Base-by-base conservation (phyloP, 2,329 filamentous ascomycete species). In the Xylariales sp. region DNA sequence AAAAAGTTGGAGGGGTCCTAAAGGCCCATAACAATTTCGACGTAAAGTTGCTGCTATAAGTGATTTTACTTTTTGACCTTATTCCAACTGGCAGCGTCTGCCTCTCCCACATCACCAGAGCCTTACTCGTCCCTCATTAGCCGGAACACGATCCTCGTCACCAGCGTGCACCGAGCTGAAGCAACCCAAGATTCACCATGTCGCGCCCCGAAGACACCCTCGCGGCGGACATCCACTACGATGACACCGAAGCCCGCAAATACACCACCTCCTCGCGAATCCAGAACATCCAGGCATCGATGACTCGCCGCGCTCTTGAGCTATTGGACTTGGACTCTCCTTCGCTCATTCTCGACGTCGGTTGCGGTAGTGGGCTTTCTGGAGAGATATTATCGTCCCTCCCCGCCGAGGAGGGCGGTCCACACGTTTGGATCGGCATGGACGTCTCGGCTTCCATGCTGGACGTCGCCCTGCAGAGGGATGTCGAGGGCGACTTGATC, bases 231-330 rank as follows among this genome's bases (percentile, higher is more conserved):
- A 84, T 97, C 58, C 94, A 95, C 72, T 98, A 98, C 76, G 85
- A 96, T 72, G 91, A 97, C 68, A 74, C 75, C 62, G 91, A 96
- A 72, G 91, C 93, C 21, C 85, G 87, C 60, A 97, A 97, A 73
- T 98, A 98, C 72, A 97, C 93, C 7, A 96, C 91, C 5, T 91
- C 83, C 47, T 95, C 89, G 5, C 88, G 93, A 47, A 97, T 98
- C 58, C 88, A 93, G 56, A 89, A 87, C 52, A 95, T 98, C 53
- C 93, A 98, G 64, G 85, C 90, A 1, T 78, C 81, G 45, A 98
- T 98, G 93, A 95, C 93, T 19, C 76, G 88, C 51, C 86, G 93
- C 40, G 93, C 93, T 23, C 85, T 98, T 46, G 84, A 93, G 57
- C 85, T 98, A 13, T 88, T 98, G 53, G 76, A 88, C 57, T 83